These are phyloP conservation scores for Stellera chamaejasme DNA, from an alignment of 345 rosid genomes.

Conservation along the genomic window DNA sequence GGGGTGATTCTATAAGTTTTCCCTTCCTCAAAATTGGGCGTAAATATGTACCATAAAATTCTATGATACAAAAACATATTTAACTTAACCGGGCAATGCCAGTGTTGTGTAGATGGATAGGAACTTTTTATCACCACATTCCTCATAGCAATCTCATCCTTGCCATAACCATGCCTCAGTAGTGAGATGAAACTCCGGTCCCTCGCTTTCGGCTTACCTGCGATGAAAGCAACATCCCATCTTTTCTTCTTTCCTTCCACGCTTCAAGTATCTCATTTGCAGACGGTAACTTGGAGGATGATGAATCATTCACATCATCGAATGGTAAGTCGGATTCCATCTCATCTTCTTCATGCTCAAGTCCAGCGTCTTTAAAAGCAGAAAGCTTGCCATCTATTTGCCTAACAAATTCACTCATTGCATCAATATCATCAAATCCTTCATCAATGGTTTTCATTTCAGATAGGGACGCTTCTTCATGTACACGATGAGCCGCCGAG, in stretches of 20 bases:
- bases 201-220: constrained; percentile 12
- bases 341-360: constrained; percentile 9
- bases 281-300: constrained; percentile 35
- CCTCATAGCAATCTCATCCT: too few species aligned
- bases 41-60: too few species aligned
- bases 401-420: background rate
- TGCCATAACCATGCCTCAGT: too few species aligned
- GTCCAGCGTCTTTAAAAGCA: constrained; percentile 10
- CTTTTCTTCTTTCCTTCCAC: constrained; percentile 52
- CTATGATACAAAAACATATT: too few species aligned
- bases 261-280: constrained; percentile 55
- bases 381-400: too few species aligned
- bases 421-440: background rate
- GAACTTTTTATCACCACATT: too few species aligned
- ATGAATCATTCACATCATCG: constrained; percentile 21
- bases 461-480: constrained; percentile 1
- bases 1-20: too few species aligned
- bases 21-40: too few species aligned
- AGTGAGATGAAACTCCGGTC: background rate
- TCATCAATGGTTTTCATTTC: background rate
- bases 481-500: background rate
- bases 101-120: too few species aligned
- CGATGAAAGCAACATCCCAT: constrained; percentile 22
- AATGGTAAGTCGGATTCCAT: constrained; percentile 9
- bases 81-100: too few species aligned